A percentile compares a stretch with the other conserved stretches of the same genome.
Conservation (phyloP, 345 rosid genomes). For the Citrus inodora region DNA sequence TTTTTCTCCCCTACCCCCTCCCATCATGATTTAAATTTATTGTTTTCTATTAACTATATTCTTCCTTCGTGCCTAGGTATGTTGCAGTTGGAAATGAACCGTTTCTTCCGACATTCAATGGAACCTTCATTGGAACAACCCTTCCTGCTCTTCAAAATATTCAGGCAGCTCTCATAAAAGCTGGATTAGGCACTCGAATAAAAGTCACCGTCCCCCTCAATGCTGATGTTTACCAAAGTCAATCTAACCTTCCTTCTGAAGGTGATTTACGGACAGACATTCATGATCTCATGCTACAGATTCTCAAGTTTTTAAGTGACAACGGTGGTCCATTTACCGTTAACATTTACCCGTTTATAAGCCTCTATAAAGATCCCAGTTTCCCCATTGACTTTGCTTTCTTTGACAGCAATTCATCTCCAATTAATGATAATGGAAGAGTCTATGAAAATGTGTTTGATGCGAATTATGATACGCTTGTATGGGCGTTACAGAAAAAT, state of each 20-base stretch:
- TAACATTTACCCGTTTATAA: conserved; percentile 70
- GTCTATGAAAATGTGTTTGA: conserved; percentile 56
- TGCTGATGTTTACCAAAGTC: conserved; percentile 60
- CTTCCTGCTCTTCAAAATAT: conserved; percentile 65
- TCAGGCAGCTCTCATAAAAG: conserved; percentile 64
- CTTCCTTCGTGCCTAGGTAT: conserved; percentile 27
- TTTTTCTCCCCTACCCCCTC: not conserved
- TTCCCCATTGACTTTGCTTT: conserved; percentile 69
- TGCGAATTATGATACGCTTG: conserved; percentile 62
- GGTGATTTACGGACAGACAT: conserved; percentile 60
- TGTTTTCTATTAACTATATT: not conserved
- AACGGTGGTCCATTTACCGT: conserved; percentile 49
- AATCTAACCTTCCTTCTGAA: conserved; percentile 39
- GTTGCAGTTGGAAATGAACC: conserved; percentile 81
- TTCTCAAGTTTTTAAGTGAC: conserved; percentile 52
- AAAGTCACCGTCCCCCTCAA: conserved; percentile 62
- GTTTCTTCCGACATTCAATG: conserved; percentile 46
- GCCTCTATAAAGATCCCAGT: conserved; percentile 50
- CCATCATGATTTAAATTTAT: not conserved
- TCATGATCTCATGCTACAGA: conserved; percentile 47
- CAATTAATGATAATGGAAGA: conserved; percentile 48
- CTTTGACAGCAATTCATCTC: conserved; percentile 45
- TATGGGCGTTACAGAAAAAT: conserved; percentile 58
- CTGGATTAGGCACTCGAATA: conserved; percentile 50
- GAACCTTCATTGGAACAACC: conserved; percentile 40